These are phyloP conservation scores for Umbelopsis isabellina DNA, from an alignment of 192 early-diverging fungal species.

Conservation along the genomic window DNA sequence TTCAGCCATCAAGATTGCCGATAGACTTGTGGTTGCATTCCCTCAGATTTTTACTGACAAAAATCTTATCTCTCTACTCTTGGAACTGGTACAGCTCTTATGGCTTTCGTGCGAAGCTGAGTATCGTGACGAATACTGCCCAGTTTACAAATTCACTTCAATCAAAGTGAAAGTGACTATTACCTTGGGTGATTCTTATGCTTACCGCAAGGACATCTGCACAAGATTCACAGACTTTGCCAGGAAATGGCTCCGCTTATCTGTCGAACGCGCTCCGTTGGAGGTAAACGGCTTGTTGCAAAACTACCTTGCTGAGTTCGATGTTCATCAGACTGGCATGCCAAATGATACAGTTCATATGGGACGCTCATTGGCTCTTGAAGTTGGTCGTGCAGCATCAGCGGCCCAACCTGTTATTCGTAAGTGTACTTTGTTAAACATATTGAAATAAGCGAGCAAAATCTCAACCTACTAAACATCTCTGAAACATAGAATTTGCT, in stretches of 20 bases:
- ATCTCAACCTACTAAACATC: no score
- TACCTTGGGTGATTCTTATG: constrained; percentile 71
- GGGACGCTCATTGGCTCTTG: constrained; percentile 72
- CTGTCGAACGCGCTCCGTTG: constrained; percentile 64
- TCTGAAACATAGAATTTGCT: constrained; percentile 27
- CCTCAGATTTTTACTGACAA: constrained; percentile 84
- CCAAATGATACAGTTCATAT: constrained; percentile 59
- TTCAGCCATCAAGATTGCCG: constrained; percentile 65
- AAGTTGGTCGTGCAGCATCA: constrained; percentile 51
- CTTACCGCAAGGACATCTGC: constrained; percentile 71
- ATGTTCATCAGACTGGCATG: constrained; percentile 56
- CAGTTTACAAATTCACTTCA: constrained; percentile 72
- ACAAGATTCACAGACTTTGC: constrained; percentile 61
- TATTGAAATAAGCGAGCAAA: no score
- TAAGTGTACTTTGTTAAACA: background rate
- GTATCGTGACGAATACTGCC: constrained; percentile 78
- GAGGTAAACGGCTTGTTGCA: constrained; percentile 72
- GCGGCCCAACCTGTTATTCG: constrained; percentile 23
- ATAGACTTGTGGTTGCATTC: constrained; percentile 61
- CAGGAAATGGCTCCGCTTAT: constrained; percentile 67
- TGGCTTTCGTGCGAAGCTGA: constrained; percentile 81
- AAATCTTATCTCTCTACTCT: constrained; percentile 62
- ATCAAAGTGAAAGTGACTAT: constrained; percentile 62
- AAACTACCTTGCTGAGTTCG: constrained; percentile 68
- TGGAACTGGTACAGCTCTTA: constrained; percentile 83